Evolutionary conservation across 768 basidiomycete species (phyloP).

Genomic region (Termitomyces sp.): DNA sequence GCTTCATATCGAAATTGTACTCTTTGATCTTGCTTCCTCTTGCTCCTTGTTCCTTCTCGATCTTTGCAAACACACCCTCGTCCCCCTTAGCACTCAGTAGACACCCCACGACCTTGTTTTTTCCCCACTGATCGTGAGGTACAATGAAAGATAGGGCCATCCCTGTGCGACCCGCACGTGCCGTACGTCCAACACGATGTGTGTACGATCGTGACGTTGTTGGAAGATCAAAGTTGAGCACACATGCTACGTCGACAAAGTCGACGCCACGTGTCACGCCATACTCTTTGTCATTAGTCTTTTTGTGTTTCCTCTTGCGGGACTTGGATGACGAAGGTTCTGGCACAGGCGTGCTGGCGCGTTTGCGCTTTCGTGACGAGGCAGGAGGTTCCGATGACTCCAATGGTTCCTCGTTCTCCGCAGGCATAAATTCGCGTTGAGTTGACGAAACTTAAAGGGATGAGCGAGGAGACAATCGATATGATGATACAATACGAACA

Average conservation of each 20-base stretch:
- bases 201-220: constrained; percentile 82
- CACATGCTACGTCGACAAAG: constrained; percentile 94
- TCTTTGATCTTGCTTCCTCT: constrained; percentile 66
- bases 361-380: constrained; percentile 51
- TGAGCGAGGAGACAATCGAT: background rate
- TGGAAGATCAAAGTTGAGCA: constrained; percentile 98
- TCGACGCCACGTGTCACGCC: constrained; percentile 95
- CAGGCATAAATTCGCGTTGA: constrained; percentile 35
- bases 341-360: constrained; percentile 33
- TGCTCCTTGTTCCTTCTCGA: constrained; percentile 69
- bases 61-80: constrained; percentile 69
- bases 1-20: constrained; percentile 91
- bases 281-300: constrained; percentile 67
- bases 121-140: constrained; percentile 59
- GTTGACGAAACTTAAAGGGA: constrained; percentile 43
- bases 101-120: constrained; percentile 66
- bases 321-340: constrained; percentile 28
- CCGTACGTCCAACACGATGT: constrained; percentile 94
- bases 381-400: constrained; percentile 13
- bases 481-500: constrained; percentile 18
- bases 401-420: constrained; percentile 11
- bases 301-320: constrained; percentile 47
- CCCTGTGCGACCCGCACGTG: constrained; percentile 90
- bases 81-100: constrained; percentile 69
- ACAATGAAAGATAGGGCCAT: constrained; percentile 90